phyloP scores from a whole-genome alignment of 805 yeast genomes.

The Candida coquimbonensis region DNA sequence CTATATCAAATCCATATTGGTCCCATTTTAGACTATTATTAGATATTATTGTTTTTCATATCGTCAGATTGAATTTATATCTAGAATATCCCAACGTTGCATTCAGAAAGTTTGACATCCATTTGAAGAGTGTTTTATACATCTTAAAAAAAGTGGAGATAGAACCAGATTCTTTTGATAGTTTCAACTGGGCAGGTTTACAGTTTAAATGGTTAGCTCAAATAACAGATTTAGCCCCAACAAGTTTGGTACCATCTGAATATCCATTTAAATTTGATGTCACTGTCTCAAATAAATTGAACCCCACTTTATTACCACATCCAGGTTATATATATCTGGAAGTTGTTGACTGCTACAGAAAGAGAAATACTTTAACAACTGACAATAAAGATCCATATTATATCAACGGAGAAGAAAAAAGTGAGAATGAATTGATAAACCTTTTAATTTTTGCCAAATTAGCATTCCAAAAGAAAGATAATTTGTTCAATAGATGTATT shows the following conservation, averaged over 20 bases:
- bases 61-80: slow-evolving; percentile 53
- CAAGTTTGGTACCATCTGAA: slow-evolving; percentile 31
- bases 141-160: slow-evolving; percentile 27
- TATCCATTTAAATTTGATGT: slow-evolving; percentile 26
- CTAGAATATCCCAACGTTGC: slow-evolving; percentile 53
- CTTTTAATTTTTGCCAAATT: slow-evolving; percentile 31
- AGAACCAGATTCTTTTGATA: slow-evolving; percentile 23
- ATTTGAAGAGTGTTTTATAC: slow-evolving; percentile 44
- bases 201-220: slow-evolving; percentile 66
- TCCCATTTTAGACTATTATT: slow-evolving; percentile 40
- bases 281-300: slow-evolving; percentile 14
- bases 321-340: slow-evolving; percentile 37
- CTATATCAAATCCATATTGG: slow-evolving; percentile 29
- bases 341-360: slow-evolving; percentile 27
- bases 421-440: slow-evolving; percentile 16
- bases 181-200: slow-evolving; percentile 47
- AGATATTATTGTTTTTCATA: slow-evolving; percentile 57
- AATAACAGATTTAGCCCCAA: slow-evolving; percentile 43
- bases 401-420: slow-evolving; percentile 1
- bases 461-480: slow-evolving; percentile 29
- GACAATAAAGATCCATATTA: slow-evolving; percentile 14
- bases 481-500: slow-evolving; percentile 31
- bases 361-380: slow-evolving; percentile 11
- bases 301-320: slow-evolving; percentile 32
- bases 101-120: slow-evolving; percentile 56